A percentile compares a stretch with the other conserved stretches of the same genome.
phyloP scores from a whole-genome alignment of 495 filamentous ascomycete genomes.

The Elaphomyces granulatus region DNA sequence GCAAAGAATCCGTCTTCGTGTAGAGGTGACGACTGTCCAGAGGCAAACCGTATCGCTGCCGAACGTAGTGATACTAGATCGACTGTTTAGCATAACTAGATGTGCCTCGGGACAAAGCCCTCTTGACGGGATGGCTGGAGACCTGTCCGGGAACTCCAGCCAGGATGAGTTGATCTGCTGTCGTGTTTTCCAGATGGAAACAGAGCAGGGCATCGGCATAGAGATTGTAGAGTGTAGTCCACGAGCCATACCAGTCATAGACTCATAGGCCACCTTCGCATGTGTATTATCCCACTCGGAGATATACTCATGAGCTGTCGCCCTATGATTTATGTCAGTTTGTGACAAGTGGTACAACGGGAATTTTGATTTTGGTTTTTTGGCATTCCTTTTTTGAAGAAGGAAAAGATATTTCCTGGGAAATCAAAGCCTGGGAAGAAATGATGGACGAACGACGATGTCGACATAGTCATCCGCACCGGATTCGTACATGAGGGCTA shows the following conservation, averaged over 20 bases:
- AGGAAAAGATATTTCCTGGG: no score
- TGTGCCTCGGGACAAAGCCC: constrained; percentile 50
- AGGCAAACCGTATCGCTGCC: constrained; percentile 67
- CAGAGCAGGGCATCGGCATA: constrained; percentile 72
- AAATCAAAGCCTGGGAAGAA: no score
- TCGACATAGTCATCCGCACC: constrained; percentile 54
- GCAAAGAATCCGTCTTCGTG: constrained; percentile 87
- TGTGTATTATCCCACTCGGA: constrained; percentile 71
- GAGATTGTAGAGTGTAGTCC: constrained; percentile 90
- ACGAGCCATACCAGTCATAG: constrained; percentile 90
- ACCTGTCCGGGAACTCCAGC: constrained; percentile 19
- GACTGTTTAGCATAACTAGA: constrained; percentile 72
- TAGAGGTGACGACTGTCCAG: constrained; percentile 79
- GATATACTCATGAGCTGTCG: constrained; percentile 57
- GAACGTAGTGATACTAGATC: constrained; percentile 75
- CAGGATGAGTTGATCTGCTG: constrained; percentile 7
- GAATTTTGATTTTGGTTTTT: no score
- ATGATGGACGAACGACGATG: constrained; percentile 63
- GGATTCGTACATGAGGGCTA: constrained; percentile 50
- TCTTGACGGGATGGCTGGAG: constrained; percentile 16
- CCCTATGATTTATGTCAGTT: constrained; percentile 7
- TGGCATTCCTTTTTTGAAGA: no score
- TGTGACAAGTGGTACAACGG: background rate
- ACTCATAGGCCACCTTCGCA: constrained; percentile 86
- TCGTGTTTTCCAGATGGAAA: constrained; percentile 50